phyloP scores from a whole-genome alignment of 2,329 filamentous ascomycete species.

The Magnaporthiopsis rhizophila region DNA sequence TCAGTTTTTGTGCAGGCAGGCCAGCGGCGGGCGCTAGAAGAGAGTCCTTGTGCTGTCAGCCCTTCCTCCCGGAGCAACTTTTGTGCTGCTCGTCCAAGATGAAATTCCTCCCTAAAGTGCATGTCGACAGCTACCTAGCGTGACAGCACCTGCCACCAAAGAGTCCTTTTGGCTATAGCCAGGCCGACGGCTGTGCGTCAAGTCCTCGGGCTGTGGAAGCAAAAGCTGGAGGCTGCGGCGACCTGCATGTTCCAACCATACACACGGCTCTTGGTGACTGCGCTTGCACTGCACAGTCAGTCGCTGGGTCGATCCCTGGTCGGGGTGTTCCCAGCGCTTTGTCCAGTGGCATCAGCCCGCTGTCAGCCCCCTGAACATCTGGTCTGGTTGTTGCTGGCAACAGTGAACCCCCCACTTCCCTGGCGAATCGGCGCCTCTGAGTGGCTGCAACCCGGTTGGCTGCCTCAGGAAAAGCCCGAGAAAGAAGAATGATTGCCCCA shows the following conservation, averaged over 20 bases:
- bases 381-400: constrained; percentile 3
- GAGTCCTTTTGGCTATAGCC: neutral
- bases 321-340: neutral
- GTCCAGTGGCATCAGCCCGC: neutral
- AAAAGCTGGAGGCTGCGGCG: neutral
- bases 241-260: neutral
- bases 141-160: neutral
- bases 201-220: neutral
- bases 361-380: constrained; percentile 5
- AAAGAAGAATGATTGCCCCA: neutral
- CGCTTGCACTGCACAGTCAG: too few relatives aligned
- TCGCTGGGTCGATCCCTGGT: neutral
- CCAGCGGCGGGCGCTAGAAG: neutral
- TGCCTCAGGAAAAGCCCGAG: neutral
- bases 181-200: neutral
- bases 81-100: neutral
- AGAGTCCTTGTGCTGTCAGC: neutral
- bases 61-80: too few relatives aligned
- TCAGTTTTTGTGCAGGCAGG: neutral
- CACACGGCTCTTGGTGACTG: neutral
- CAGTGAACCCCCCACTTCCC: neutral
- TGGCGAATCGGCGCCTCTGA: neutral
- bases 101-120: neutral
- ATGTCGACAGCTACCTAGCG: too few relatives aligned
- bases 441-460: neutral